These are phyloP conservation scores for Achlya hypogyna DNA, from an alignment of 352 stramenopile species.

Conservation along the genomic window DNA sequence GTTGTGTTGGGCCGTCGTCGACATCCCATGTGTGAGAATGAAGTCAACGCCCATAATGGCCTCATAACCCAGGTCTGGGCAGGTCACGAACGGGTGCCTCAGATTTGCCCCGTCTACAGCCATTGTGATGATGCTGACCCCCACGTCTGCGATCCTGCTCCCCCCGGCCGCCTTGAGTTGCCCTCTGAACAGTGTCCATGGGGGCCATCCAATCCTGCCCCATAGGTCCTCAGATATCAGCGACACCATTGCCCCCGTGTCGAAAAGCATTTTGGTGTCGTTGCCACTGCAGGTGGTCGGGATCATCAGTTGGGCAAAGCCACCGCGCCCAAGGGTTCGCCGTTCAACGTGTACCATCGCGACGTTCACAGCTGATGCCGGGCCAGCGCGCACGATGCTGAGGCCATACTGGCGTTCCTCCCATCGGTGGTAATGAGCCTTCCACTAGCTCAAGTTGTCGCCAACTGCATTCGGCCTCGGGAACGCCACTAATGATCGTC, in stretches of 20 bases:
- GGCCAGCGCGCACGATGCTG: no score
- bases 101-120: background rate
- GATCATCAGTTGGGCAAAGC: no score
- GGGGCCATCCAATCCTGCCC: background rate
- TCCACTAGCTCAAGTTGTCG: no score
- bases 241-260: background rate
- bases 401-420: no score
- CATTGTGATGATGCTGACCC: background rate
- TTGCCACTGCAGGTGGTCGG: no score
- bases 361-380: no score
- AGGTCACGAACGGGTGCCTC: background rate
- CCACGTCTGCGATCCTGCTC: background rate
- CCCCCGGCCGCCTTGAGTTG: background rate
- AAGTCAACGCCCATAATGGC: background rate
- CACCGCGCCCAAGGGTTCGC: no score
- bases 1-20: background rate
- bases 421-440: no score
- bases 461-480: no score
- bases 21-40: background rate
- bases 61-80: background rate
- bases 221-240: background rate
- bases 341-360: no score
- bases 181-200: background rate
- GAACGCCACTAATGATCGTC: no score
- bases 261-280: no score